Base-by-base conservation (phyloP, 352 stramenopile species). In the Globisporangium recalcitrans region DNA sequence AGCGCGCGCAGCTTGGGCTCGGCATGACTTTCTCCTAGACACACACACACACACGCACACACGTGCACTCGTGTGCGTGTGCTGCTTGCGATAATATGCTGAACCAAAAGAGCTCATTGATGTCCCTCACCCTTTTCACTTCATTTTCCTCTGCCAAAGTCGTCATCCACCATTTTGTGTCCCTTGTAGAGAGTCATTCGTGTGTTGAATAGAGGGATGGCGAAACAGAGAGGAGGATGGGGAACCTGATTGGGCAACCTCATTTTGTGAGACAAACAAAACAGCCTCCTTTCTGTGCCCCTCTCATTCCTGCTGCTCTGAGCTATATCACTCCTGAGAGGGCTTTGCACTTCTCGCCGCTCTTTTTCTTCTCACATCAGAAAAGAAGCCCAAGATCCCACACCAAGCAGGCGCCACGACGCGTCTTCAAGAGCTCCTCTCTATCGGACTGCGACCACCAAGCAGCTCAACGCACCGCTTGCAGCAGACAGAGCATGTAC, bases 11-110 rank as follows among this genome's bases (percentile, higher is more conserved):
- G 67, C 77, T 95, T 67, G 86, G 86, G 52, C 80, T 95, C 26
- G 82, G 86, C 53, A 78, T 95, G 66, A 90, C 84, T 7, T 95
- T 95, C 69, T 90, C 77, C 44, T 95, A 92, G 72, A 70, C n/a
- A 16, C 26, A 16, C 31, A 16, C 19, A 10, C 27, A 31, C n/a
- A 16, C 24, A 2, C 5, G 16, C 36, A 8, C 21, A n/a, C n/a
- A n/a, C n/a, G n/a, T n/a, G n/a, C n/a, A n/a, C n/a, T n/a, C n/a
- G n/a, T n/a, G n/a, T n/a, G 27, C 5, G 16, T 10, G 16, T 46
- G 38, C 7, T 46, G 19, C 16, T 46, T 16, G 38, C 8, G 8
- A 46, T 21, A 46, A 46, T n/a, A n/a, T n/a, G 14, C 26, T 38
- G 21, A 21, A 58, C 19, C 29, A 46, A 46, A 46, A 46, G 16